Evolutionary conservation across 768 basidiomycete genomes (phyloP), one percentile per base, ranked within the genome.

Genomic region (Polyporus arcularius): DNA sequence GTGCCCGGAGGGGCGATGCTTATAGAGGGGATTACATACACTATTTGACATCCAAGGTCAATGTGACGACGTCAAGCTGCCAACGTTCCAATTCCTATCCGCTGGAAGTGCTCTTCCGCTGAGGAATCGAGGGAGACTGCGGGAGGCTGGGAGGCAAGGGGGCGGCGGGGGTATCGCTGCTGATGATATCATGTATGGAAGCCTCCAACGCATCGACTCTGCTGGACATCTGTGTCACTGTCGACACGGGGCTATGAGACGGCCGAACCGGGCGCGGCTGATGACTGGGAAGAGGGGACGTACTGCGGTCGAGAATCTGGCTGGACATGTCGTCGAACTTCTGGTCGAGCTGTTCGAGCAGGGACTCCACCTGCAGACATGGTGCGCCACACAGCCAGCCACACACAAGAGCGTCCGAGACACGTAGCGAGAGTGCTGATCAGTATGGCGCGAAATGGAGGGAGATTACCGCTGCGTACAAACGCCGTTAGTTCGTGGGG

Each of bases 401-500:
- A 46, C 50, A 31, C 16, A 43, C 28, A 41, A 10, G 55, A 21
- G 31, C 38, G 46, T 28, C 12, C 39, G 53, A 35, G 49, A 53
- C 53, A 40, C 16, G 43, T 30, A 32, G 31, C 18, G 52, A 39
- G 52, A 28, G 30, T 12, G 21, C n/a, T 12, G 43, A 52, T 40
- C 55, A 52, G 55, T 30, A 53, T 45, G 41, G 45, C 18, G 49
- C 48, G 40, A 16, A 54, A 51, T 43, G 45, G 47, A 54, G 60
- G 31, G 50, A 35, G 11, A 47, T 50, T 46, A 53, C 57, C 48
- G 57, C 54, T 57, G 82, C 91, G 74, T 71, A 97, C 95, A 75
- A 95, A 97, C 21, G 93, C 93, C 32, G 95, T 96, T 65, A 97
- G 75, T 72, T 97, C 95, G 72, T 96, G 94, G 1, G 95, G 95